Percentiles rank a stretch among this genome's conserved stretches.
phyloP scores from a whole-genome alignment of 306 rosid species.

The Vachellia pachyceras region DNA sequence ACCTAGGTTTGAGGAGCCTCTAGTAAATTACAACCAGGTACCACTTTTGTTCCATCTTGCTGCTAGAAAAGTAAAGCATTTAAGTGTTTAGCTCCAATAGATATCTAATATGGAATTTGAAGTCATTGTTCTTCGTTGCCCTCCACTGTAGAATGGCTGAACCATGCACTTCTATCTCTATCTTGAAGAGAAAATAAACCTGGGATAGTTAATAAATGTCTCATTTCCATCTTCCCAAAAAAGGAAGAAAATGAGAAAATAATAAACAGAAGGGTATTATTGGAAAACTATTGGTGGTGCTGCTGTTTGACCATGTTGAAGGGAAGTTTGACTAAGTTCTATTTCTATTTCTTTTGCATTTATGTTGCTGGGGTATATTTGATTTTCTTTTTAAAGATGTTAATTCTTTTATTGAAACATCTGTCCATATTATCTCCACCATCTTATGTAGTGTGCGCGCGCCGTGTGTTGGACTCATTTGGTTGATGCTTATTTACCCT shows the following conservation, averaged over 20 bases:
- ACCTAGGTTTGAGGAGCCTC: conserved; percentile 94
- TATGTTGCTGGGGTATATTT: neutral
- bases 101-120: conserved; percentile 22
- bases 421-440: neutral
- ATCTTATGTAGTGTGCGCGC: neutral
- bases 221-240: neutral
- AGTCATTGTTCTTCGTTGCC: neutral
- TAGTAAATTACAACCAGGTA: conserved; percentile 95
- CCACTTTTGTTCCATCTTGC: conserved; percentile 11
- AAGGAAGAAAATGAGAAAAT: neutral
- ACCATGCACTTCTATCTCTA: conserved; percentile 20
- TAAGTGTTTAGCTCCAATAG: neutral
- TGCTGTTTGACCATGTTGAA: neutral
- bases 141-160: neutral
- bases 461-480: neutral
- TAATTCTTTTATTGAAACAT: conserved; percentile 1
- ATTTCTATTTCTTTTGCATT: neutral
- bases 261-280: neutral
- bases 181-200: neutral
- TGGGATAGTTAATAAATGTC: conserved; percentile 9
- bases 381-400: neutral
- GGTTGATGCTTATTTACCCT: neutral
- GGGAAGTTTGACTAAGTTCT: neutral
- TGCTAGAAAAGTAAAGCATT: neutral
- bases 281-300: neutral